phyloP scores from a whole-genome alignment of 2,329 filamentous ascomycete species.

The Proliferodiscus dingleyae region DNA sequence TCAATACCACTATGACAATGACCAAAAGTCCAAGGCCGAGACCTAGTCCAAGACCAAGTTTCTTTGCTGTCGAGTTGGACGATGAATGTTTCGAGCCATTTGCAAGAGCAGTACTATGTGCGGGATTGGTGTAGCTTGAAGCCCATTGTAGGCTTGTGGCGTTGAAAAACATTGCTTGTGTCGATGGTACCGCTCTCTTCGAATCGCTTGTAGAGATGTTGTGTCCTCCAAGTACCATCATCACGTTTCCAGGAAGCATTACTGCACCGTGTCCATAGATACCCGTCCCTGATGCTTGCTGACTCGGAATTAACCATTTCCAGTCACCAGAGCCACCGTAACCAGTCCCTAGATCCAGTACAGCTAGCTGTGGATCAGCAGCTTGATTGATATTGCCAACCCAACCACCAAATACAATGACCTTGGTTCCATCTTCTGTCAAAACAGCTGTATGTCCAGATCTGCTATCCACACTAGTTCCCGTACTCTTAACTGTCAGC shows the following conservation, averaged over 20 bases:
- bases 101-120: slow-evolving; percentile 19
- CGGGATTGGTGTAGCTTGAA: slow-evolving; percentile 49
- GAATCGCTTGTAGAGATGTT: slow-evolving; percentile 36
- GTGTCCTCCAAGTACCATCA: slow-evolving; percentile 64
- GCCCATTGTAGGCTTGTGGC: slow-evolving; percentile 55
- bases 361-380: slow-evolving; percentile 74
- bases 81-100: slow-evolving; percentile 25
- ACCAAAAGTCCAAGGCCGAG: slow-evolving; percentile 58
- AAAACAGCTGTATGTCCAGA: slow-evolving; percentile 86
- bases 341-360: slow-evolving; percentile 69
- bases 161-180: slow-evolving; percentile 50
- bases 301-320: slow-evolving; percentile 61
- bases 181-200: slow-evolving; percentile 36
- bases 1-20: slow-evolving; percentile 41
- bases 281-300: slow-evolving; percentile 40
- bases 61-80: slow-evolving; percentile 33
- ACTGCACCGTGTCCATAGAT: slow-evolving; percentile 61
- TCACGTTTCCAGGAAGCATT: slow-evolving; percentile 60
- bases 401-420: slow-evolving; percentile 87
- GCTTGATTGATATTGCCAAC: slow-evolving; percentile 73
- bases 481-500: slow-evolving; percentile 44
- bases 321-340: slow-evolving; percentile 68
- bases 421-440: slow-evolving; percentile 68
- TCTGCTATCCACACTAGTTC: slow-evolving; percentile 56
- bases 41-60: slow-evolving; percentile 59